Base-by-base conservation (phyloP, 2,329 filamentous ascomycete species). In the Alternaria alternata region DNA sequence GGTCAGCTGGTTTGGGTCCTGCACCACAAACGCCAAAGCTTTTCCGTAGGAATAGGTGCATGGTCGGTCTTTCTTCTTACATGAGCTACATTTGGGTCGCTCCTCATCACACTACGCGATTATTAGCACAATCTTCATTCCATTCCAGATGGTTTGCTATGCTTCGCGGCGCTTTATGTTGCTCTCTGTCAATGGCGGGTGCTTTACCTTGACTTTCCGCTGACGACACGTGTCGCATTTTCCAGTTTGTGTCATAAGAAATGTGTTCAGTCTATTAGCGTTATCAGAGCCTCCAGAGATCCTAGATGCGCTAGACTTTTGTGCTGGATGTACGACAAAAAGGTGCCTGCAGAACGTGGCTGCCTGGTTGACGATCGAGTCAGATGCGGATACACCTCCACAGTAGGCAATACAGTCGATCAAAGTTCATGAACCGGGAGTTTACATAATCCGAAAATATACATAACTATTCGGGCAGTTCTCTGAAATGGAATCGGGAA, bases 211-310 rank as follows among this genome's bases (percentile, higher is more conserved):
- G 41, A 75, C 73, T 53, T 75, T 75, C 11, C 73, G 69, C 44
- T 65, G 64, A 34, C 73, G 66, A 59, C 73, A 75, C 3, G 62
- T 74, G 44, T 74, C 71, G 49, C 73, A 75, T 61, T 75, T 75
- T 14, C 72, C 72, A 4, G 69, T 69, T 42, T 70, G 70, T 5
- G 73, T 75, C 73, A 75, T 75, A 5, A 18, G 28, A 11, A 26
- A 7, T 3, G 14, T 9, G 20, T 1, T 9, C 20, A 16, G 5
- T 7, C 4, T 9, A 5, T 11, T 20, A 7, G 1, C 5, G 7
- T 20, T 28, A 41, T 12, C 7, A 14, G n/a, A 24, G 18, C 18
- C 22, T 12, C 26, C 8, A 20, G 11, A 26, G 7, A 3, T n/a
- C 30, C 7, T n/a, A 6, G 49, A 49, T 9, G 2, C 16, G 34